These are phyloP conservation scores for Graphiopsis chlorocephala DNA, from an alignment of 2,329 filamentous ascomycete genomes.

Conservation along the genomic window DNA sequence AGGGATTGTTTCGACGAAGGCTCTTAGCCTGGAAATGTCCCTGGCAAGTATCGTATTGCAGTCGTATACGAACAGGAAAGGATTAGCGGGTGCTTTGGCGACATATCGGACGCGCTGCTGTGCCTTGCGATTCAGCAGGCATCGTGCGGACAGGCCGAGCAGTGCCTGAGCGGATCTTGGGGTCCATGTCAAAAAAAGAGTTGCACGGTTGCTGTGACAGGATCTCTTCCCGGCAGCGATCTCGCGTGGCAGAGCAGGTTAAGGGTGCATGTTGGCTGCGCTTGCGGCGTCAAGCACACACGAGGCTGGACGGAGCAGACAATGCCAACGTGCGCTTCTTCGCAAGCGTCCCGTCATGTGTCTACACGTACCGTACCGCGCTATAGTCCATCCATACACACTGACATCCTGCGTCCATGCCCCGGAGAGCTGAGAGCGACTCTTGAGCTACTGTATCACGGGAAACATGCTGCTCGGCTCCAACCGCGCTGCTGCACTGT, in stretches of 20 bases:
- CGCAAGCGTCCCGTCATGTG: slow-evolving; percentile 2
- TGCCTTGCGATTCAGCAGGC: slow-evolving; percentile 1
- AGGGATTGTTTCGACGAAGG: background rate
- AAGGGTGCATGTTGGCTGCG: slow-evolving; percentile 11
- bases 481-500: background rate
- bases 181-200: background rate
- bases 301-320: slow-evolving; percentile 8
- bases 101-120: background rate
- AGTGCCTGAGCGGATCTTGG: slow-evolving; percentile 10
- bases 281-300: slow-evolving; percentile 12
- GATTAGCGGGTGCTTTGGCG: slow-evolving; percentile 9
- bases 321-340: background rate
- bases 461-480: background rate
- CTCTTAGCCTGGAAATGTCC: background rate
- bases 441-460: no score
- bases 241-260: slow-evolving; percentile 6
- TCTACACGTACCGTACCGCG: background rate
- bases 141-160: background rate
- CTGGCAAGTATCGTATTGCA: slow-evolving; percentile 4
- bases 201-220: background rate
- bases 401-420: background rate
- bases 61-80: slow-evolving; percentile 1
- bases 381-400: background rate
- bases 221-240: slow-evolving; percentile 9
- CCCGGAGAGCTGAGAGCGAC: background rate